Conservation (phyloP, 495 filamentous ascomycete species). For the Evernia prunastri region DNA sequence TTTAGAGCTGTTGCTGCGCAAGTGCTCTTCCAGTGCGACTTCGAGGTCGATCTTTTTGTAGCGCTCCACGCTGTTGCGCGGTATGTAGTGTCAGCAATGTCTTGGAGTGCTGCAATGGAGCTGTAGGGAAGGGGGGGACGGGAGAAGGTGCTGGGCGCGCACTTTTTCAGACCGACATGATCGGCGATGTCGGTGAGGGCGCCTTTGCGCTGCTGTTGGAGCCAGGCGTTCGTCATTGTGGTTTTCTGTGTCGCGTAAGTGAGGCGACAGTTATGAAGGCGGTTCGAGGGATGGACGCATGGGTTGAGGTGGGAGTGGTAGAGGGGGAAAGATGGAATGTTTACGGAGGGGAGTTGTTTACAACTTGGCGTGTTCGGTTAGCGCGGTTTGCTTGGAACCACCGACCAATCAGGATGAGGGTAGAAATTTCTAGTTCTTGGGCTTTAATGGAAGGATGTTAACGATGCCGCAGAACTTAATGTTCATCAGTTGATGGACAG, state of each 20-base stretch:
- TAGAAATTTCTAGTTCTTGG: neutral
- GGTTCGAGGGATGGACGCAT: constrained; percentile 5
- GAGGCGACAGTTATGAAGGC: constrained; percentile 41
- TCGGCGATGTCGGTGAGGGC: constrained; percentile 72
- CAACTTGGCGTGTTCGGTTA: constrained; percentile 17
- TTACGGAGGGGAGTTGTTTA: constrained; percentile 26
- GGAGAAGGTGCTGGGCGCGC: constrained; percentile 45
- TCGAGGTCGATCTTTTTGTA: constrained; percentile 80
- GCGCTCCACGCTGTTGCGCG: constrained; percentile 54
- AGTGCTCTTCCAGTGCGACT: constrained; percentile 63
- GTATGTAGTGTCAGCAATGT: constrained; percentile 12
- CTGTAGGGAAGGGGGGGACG: neutral
- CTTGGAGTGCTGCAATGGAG: neutral
- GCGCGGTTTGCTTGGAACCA: constrained; percentile 2
- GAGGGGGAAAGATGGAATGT: constrained; percentile 18
- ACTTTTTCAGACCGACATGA: constrained; percentile 67
- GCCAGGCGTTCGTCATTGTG: constrained; percentile 51
- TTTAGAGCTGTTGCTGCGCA: constrained; percentile 54
- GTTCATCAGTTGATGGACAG: neutral
- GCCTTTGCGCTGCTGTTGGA: constrained; percentile 76
- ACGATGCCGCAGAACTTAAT: neutral
- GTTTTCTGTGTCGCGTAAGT: constrained; percentile 36
- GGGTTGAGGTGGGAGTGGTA: neutral
- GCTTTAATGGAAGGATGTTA: neutral
- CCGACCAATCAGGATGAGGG: constrained; percentile 1